Base-by-base conservation (phyloP, 495 filamentous ascomycete genomes). In the Parathielavia hyrcaniae region DNA sequence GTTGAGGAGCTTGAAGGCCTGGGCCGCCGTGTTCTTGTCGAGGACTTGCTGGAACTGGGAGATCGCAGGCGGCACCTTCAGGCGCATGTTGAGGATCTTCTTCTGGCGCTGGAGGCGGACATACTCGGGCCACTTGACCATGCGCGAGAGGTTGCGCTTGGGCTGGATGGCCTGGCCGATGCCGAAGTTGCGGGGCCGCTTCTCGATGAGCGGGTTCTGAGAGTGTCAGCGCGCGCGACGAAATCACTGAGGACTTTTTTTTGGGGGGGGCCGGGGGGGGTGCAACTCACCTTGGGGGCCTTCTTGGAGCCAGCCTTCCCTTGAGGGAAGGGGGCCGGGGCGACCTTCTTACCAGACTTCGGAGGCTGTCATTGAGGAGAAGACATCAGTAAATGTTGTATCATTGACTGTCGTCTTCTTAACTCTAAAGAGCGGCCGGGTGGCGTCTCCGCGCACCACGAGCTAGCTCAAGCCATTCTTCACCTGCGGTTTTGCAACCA, bases 321-420 rank as follows among this genome's bases (percentile, higher is more conserved):
- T 78, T 91, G 87, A 64, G 92, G 90, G 86, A 95, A 97, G 67
- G 95, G 95, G 78, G 93, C 89, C 70, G 93, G 82, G 62, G 95
- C 91, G 79, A 87, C 81, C 80, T 92, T 95, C 86, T 93, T 96
- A 81, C 89, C 89, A 77, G 86, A 76, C 82, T 92, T 97, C 67
- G 88, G 87, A 87, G 95, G 91, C 95, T 97, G 81, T 96, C 95
- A 98, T 98, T 91, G 93, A 98, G 95, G 86, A 91, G 86, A 91
- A 92, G 84, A 86, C 79, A 90, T 95, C 87, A 95, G 88, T 85
- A 82, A 86, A 83, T 83, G 78, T 79, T 74, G 80, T 59, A 6
- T 81, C 86, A 88, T 87, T 79, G 84, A 81, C 72, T 81, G 79
- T 77, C 69, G 83, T 88, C 86, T 89, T 88, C 82, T 83, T 78